Percentiles rank a stretch among this genome's conserved stretches.
Evolutionary conservation across 192 early-diverging fungal species (phyloP).

Genomic region (Helicostylum pulchrum): DNA sequence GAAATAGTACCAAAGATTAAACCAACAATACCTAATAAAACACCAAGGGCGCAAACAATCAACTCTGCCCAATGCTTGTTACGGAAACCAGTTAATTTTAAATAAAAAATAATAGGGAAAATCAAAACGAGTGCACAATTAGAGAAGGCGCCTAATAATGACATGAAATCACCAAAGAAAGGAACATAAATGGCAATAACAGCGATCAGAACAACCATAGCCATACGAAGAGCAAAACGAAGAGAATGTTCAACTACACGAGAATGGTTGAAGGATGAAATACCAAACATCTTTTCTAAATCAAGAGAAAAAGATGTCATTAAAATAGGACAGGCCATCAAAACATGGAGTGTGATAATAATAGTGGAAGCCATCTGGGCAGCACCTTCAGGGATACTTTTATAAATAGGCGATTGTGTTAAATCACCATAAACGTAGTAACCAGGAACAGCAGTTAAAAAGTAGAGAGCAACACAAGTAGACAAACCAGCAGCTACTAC

Average conservation of each 20-base stretch:
- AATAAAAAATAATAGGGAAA: conserved; percentile 71
- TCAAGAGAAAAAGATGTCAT: conserved; percentile 68
- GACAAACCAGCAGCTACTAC: conserved; percentile 56
- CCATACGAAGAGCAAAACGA: conserved; percentile 49
- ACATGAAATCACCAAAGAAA: conserved; percentile 76
- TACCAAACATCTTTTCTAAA: conserved; percentile 55
- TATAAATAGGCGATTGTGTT: conserved; percentile 61
- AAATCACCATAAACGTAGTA: conserved; percentile 69
- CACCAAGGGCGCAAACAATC: conserved; percentile 14
- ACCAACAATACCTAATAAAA: conserved; percentile 33
- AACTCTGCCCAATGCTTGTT: conserved; percentile 25
- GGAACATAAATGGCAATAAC: conserved; percentile 64
- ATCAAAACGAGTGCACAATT: conserved; percentile 69
- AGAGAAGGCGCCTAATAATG: conserved; percentile 70
- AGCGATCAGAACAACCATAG: conserved; percentile 51
- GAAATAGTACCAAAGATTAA: conserved; percentile 30
- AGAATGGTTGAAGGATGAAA: conserved; percentile 37
- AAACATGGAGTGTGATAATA: conserved; percentile 73
- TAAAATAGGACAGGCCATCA: conserved; percentile 75
- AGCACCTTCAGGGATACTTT: conserved; percentile 58
- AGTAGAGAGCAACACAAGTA: conserved; percentile 61
- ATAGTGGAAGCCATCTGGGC: conserved; percentile 61
- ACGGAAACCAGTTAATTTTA: conserved; percentile 61
- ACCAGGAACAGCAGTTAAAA: conserved; percentile 62
- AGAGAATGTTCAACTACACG: conserved; percentile 47